Evolutionary conservation across 352 stramenopile genomes (phyloP).

Genomic region (Phytophthora megakarya): DNA sequence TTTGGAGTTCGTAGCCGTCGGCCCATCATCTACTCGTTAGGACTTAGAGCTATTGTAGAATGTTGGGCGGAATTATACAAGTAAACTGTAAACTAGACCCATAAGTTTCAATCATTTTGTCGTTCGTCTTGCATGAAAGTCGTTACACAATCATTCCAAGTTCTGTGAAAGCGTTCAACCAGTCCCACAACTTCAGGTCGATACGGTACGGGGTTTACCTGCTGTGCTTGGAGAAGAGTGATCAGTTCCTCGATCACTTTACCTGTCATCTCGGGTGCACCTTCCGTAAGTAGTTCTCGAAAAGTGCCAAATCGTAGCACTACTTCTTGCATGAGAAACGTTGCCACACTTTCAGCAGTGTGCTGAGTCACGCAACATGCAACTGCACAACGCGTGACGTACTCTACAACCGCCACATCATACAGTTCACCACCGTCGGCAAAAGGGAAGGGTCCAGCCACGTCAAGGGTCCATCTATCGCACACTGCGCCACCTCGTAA

Average conservation of each 20-base stretch:
- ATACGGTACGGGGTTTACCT: neutral
- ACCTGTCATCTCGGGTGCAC: neutral
- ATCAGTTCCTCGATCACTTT: neutral
- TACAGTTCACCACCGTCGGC: constrained; percentile 9
- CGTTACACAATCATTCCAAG: too few species aligned
- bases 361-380: neutral
- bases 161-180: neutral
- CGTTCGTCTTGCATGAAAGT: neutral
- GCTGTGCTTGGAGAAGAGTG: neutral
- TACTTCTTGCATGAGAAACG: neutral
- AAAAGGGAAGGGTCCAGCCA: constrained; percentile 10
- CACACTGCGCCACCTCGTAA: constrained; percentile 13
- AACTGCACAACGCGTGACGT: constrained; percentile 3
- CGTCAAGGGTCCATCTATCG: constrained; percentile 23
- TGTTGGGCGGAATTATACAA: neutral
- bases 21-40: neutral
- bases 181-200: neutral
- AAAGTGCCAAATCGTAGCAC: neutral
- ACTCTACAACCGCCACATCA: constrained; percentile 11
- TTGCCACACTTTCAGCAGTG: neutral
- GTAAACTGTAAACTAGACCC: neutral
- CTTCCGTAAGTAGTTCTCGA: neutral
- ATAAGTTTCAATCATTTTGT: neutral
- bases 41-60: neutral
- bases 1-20: neutral